Evolutionary conservation across 371 early-diverging fungal genomes (phyloP), one percentile per base, ranked within the genome.

Genomic region (Rozella allomycis): DNA sequence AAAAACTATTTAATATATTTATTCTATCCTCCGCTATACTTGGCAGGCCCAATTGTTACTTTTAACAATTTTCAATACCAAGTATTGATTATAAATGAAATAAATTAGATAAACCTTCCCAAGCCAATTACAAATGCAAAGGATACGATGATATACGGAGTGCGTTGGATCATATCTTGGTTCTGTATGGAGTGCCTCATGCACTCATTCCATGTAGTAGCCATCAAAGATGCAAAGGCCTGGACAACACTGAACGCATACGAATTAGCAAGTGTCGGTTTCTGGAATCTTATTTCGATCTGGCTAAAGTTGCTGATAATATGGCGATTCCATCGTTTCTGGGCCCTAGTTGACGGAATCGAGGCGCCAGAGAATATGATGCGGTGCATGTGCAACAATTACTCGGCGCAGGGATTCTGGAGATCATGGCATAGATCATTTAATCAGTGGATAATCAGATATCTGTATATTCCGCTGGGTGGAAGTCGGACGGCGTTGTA

Each of bases 41-140:
- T 88, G 21, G 84, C 90, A 17, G 94, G 94, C 0, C 94, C 94
- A 5, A 86, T 93, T 31, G 72, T 88, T 38, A 74, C 86, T 0
- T 93, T 70, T 53, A 90, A 90, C 50, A 72, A 79, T 38, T 90
- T 80, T 46, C 45, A 76, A 3, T 64, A 72, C 22, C 88, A 87
- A 58, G 76, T 74, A 58, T 35, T 35, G 25, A 12, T n/a, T 2
- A 11, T 20, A 3, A 37, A 13, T 38, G 0, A 14, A 17, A 22
- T 20, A 38, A 9, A 17, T 45, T 9, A 16, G 5, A 6, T 14
- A 28, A 8, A 23, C 7, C 9, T 10, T 11, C 14, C 28, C 9
- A 28, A 28, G 28, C 7, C 7, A 14, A 6, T 12, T 8, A 5
- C 6, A 28, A 12, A 12, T 16, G 16, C 6, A 5, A 6, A 7